phyloP scores from a whole-genome alignment of 2,329 filamentous ascomycete species.

The Fusarium anguioides region DNA sequence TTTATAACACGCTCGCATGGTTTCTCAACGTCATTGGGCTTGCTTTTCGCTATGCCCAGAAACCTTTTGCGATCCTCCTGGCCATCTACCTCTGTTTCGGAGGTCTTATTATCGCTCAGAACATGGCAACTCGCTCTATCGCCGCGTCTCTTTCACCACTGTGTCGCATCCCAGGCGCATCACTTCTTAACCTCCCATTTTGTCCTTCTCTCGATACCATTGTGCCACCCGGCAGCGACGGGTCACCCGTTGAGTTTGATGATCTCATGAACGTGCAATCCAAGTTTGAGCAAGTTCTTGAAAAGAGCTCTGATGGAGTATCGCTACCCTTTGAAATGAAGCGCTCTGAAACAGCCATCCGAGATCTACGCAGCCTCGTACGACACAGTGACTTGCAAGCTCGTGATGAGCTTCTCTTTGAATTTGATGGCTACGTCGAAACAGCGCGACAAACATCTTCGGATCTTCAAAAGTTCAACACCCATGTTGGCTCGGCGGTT shows the following conservation, averaged over 20 bases:
- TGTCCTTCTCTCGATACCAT: constrained; percentile 58
- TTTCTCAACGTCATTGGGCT: constrained; percentile 65
- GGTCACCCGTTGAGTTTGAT: constrained; percentile 71
- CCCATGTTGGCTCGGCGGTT: constrained; percentile 77
- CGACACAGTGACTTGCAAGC: constrained; percentile 75
- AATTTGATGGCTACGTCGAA: constrained; percentile 81
- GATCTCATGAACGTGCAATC: constrained; percentile 78
- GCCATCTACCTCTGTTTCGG: constrained; percentile 71
- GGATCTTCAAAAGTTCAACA: constrained; percentile 80
- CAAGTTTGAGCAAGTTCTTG: constrained; percentile 80
- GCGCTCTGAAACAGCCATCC: constrained; percentile 76
- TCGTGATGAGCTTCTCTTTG: constrained; percentile 76
- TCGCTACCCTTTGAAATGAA: constrained; percentile 83
- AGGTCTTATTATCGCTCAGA: constrained; percentile 67
- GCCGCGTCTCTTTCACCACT: constrained; percentile 73
- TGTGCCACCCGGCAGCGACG: constrained; percentile 35
- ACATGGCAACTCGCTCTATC: constrained; percentile 70
- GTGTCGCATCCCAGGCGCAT: constrained; percentile 75
- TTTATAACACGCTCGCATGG: constrained; percentile 61
- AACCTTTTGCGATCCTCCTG: constrained; percentile 70
- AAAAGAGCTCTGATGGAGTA: constrained; percentile 72
- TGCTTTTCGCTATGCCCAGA: constrained; percentile 71
- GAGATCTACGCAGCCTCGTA: constrained; percentile 79
- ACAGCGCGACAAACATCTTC: constrained; percentile 72
- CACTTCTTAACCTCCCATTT: constrained; percentile 71